phyloP scores from a whole-genome alignment of 2,329 filamentous ascomycete genomes.

The Microcyclospora tardicrescens region DNA sequence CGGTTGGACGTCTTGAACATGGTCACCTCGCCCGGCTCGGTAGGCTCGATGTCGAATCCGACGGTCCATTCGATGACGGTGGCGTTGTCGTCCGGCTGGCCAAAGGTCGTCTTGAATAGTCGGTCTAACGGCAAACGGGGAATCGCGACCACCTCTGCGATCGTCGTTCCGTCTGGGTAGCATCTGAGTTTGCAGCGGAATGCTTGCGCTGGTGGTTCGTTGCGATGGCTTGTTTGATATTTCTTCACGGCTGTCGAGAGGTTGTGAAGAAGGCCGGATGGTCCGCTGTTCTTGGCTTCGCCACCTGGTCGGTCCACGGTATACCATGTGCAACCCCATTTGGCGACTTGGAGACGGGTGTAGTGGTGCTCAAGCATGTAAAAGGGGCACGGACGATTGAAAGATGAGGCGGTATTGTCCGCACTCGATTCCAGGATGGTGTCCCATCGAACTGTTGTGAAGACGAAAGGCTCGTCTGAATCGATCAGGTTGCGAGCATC shows the following conservation, averaged over 20 bases:
- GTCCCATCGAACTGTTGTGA: conserved; percentile 63
- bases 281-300: conserved; percentile 37
- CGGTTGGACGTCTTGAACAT: conserved; percentile 76
- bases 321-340: conserved; percentile 46
- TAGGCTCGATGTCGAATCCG: conserved; percentile 40
- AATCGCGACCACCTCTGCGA: conserved; percentile 26
- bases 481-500: background rate
- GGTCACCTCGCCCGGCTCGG: conserved; percentile 51
- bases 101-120: conserved; percentile 46
- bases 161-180: conserved; percentile 33
- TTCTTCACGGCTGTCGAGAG: conserved; percentile 21
- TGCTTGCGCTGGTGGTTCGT: conserved; percentile 18
- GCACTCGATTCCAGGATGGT: conserved; percentile 35
- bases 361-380: conserved; percentile 26
- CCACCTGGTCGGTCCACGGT: conserved; percentile 56
- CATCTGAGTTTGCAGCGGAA: conserved; percentile 40
- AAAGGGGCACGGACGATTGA: conserved; percentile 24
- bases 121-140: conserved; percentile 35
- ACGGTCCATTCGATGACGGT: conserved; percentile 25
- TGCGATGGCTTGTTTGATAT: conserved; percentile 22
- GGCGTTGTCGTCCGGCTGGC: conserved; percentile 24
- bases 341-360: conserved; percentile 30
- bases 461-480: conserved; percentile 31
- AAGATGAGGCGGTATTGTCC: conserved; percentile 17
- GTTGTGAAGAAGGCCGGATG: conserved; percentile 17